Conservation (phyloP, 2,329 filamentous ascomycete genomes). For the Botrytis hyacinthi region DNA sequence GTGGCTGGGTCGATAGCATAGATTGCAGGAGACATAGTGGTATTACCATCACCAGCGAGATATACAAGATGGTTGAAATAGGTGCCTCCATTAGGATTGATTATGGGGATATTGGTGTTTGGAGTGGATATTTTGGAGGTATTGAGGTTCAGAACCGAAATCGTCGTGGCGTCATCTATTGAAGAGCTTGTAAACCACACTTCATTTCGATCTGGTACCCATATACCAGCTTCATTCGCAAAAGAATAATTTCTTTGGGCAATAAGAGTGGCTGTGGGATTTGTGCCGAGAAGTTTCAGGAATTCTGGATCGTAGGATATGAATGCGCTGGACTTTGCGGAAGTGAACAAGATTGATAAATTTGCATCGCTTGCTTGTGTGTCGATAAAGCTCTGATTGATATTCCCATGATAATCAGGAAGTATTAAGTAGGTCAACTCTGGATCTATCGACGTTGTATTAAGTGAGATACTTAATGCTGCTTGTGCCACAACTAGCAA, state of each 20-base stretch:
- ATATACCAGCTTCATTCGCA: conserved; percentile 5
- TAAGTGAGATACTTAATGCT: background rate
- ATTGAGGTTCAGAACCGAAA: background rate
- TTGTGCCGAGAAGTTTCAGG: background rate
- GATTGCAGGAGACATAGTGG: background rate
- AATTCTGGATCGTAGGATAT: conserved; percentile 6
- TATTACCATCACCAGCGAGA: background rate
- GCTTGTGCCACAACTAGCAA: background rate
- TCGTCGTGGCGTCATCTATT: background rate
- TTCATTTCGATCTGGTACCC: background rate
- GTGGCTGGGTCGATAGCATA: background rate
- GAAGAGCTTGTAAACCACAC: conserved; percentile 11
- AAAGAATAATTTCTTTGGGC: background rate
- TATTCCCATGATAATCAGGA: background rate
- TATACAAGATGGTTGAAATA: background rate
- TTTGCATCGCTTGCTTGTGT: background rate
- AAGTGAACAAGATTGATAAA: background rate
- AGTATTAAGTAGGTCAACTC: background rate
- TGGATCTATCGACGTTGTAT: background rate
- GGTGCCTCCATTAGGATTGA: background rate
- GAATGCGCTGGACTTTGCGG: background rate
- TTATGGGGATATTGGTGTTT: background rate
- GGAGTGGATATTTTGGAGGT: background rate
- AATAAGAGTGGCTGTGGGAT: background rate
- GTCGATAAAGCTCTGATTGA: background rate